phyloP scores from a whole-genome alignment of 2,329 filamentous ascomycete species.

The Cladorrhinum sp. region DNA sequence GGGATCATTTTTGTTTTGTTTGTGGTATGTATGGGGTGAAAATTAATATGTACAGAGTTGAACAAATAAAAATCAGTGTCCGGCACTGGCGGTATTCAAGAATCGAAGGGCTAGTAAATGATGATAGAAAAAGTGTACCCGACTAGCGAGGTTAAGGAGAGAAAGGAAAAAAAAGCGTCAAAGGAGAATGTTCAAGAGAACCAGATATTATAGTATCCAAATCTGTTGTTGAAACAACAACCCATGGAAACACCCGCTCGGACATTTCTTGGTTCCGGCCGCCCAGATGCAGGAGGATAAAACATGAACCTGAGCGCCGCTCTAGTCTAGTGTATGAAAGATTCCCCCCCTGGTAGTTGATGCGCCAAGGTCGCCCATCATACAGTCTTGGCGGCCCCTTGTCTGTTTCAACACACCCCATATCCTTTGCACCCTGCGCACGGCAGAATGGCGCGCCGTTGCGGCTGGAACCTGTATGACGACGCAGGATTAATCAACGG shows the following conservation, averaged over 20 bases:
- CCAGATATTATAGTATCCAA: neutral
- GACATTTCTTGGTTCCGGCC: neutral
- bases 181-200: neutral
- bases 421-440: neutral
- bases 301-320: neutral
- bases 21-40: neutral
- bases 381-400: neutral
- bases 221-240: neutral
- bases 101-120: neutral
- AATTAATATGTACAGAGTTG: neutral
- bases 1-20: neutral
- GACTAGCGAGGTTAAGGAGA: neutral
- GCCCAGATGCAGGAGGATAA: neutral
- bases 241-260: neutral
- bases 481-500: neutral
- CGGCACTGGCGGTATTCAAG: slow-evolving; percentile 3
- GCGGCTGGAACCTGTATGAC: neutral
- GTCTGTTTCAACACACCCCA: neutral
- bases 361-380: neutral
- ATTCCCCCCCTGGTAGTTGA: neutral
- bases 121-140: neutral
- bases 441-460: neutral
- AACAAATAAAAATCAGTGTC: slow-evolving; percentile 2
- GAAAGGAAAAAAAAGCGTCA: neutral
- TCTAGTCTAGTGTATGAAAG: neutral